A percentile compares a stretch with the other conserved stretches of the same genome.
These are phyloP conservation scores for Wickerhamomyces silvicola DNA, from an alignment of 805 yeast genomes.

Conservation along the genomic window DNA sequence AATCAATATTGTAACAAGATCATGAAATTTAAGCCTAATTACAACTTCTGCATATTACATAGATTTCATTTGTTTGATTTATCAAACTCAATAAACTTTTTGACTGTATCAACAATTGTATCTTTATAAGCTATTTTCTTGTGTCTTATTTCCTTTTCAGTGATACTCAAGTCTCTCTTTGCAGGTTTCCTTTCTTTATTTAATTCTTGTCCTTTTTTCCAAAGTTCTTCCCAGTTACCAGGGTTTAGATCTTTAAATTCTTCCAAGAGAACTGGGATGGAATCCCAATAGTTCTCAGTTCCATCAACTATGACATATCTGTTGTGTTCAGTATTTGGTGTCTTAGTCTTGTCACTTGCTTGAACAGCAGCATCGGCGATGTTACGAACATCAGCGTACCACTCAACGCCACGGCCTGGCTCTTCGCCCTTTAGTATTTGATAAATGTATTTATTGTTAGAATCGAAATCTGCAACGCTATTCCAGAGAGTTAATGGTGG, in stretches of 20 bases:
- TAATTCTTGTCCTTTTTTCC: neutral
- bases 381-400: constrained; percentile 8
- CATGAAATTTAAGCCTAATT: too few species aligned
- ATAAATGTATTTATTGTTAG: constrained; percentile 2
- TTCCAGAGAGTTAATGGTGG: constrained; percentile 3
- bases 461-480: neutral
- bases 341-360: constrained; percentile 3
- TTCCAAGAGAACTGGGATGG: constrained; percentile 1
- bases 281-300: constrained; percentile 3
- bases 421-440: constrained; percentile 1
- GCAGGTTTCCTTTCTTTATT: constrained; percentile 2
- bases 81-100: neutral
- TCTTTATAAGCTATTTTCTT: constrained; percentile 2
- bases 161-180: constrained; percentile 4
- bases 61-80: neutral
- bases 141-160: constrained; percentile 4
- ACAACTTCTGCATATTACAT: too few species aligned
- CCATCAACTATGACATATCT: constrained; percentile 10
- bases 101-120: constrained; percentile 1
- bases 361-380: constrained; percentile 6
- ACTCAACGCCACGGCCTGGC: constrained; percentile 4
- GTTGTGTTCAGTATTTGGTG: constrained; percentile 4
- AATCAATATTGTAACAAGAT: too few species aligned
- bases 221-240: constrained; percentile 7
- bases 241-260: constrained; percentile 2